Evolutionary conservation across 164 flowering plant species (phyloP), one percentile per base, ranked within the genome.

Genomic region (Euptelea pleiosperma): DNA sequence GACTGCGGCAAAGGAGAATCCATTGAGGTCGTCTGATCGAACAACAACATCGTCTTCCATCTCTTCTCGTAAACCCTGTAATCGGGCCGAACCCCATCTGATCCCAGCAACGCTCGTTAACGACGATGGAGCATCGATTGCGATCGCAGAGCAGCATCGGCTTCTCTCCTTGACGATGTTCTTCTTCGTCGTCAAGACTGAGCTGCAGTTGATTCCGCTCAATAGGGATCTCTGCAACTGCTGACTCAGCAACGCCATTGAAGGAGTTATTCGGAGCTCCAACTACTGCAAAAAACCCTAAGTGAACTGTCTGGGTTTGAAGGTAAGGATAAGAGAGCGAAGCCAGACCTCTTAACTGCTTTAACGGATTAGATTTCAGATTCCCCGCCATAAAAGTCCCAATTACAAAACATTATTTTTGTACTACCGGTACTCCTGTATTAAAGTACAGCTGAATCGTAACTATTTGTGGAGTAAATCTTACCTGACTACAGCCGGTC

Each of bases 1-100:
- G 55, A 94, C 96, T 0, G 97, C 99, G 21, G 97, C 99, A 60
- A 75, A 94, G 31, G 85, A 79, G 77, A 90, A 90, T 0, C 85
- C 95, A 40, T 73, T 65, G 46, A 81, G 75, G 8, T 66, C 78
- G 35, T 86, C 89, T 0, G 94, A 64, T 24, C 81, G 76, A 29
- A 88, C 61, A 40, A 93, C 73, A 40, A 76, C 63, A 58, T 78
- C 97, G 50, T 93, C 97, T 65, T 93, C 99, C 99, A 90, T 93
- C 77, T 90, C 99, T 10, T 86, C 89, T 1, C 96, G 73, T 0
- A 63, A 60, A 7, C 99, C 99, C 64, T 91, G 95, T 57, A 84
- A 47, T 25, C 58, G 49, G 18, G 71, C 64, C 12, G 80, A 83
- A 8, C 96, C 98, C 94, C 91, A 87, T 57, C 84, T 69, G 56